These are phyloP conservation scores for Halenospora varia DNA, from an alignment of 495 filamentous ascomycete species.

Conservation along the genomic window DNA sequence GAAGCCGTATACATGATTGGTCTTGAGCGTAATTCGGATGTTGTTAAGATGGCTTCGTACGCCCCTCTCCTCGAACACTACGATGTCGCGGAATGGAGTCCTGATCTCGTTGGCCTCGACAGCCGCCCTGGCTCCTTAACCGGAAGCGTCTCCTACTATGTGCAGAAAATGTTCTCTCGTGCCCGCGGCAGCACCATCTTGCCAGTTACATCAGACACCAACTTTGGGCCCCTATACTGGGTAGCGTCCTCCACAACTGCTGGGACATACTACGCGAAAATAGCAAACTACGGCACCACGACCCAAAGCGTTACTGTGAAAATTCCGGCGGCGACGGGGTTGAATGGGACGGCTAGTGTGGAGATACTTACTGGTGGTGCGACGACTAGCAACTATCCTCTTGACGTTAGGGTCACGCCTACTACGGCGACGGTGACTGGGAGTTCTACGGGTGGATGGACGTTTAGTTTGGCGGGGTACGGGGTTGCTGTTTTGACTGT, in stretches of 20 bases:
- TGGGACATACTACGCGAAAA: conserved; percentile 21
- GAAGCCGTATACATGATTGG: conserved; percentile 57
- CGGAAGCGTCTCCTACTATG: conserved; percentile 20
- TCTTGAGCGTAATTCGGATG: conserved; percentile 51
- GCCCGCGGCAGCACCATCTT: conserved; percentile 19
- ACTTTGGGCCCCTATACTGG: conserved; percentile 24
- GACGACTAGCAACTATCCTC: conserved; percentile 8
- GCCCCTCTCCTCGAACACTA: conserved; percentile 43
- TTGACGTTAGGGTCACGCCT: conserved; percentile 4
- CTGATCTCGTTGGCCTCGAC: conserved; percentile 20
- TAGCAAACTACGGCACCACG: conserved; percentile 22
- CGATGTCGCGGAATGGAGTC: conserved; percentile 35
- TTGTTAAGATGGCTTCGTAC: conserved; percentile 44
- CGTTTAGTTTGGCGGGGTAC: conserved; percentile 8
- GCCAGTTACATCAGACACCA: conserved; percentile 18
- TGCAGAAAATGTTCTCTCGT: conserved; percentile 23
- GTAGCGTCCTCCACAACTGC: conserved; percentile 19
- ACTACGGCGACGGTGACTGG: conserved; percentile 4
- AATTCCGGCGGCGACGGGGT: conserved; percentile 10
- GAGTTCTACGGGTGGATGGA: conserved; percentile 9
- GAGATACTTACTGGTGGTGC: background rate
- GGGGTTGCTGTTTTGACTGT: conserved; percentile 13
- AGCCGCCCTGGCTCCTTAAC: conserved; percentile 6
- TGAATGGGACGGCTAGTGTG: background rate
- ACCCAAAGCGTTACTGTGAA: conserved; percentile 17